Base-by-base conservation (phyloP, 2,329 filamentous ascomycete species). In the Chaetomium olivaceum region DNA sequence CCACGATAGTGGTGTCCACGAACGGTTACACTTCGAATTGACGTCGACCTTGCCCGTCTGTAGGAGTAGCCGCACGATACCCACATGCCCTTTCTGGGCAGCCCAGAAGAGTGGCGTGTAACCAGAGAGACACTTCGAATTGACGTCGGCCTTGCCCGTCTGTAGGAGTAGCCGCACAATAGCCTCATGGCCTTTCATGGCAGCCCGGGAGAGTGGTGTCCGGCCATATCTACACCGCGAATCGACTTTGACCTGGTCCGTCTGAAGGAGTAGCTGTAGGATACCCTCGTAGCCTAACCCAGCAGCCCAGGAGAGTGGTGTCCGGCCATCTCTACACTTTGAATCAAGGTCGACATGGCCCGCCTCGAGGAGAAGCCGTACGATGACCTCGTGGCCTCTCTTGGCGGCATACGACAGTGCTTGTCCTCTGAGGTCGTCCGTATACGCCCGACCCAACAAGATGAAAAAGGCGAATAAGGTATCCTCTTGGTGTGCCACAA, bases 261-360 rank as follows among this genome's bases (percentile, higher is more conserved):
- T 31, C 11, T 56, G 33, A 7, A 62, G 50, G 7, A 56, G 33
- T 27, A 52, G 46, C 29, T 21, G 19, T 14, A 62, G 33, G 16
- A 55, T 19, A 19, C 27, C 39, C 39, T 58, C 39, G 43, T 51
- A 14, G n/a, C 61, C 61, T 7, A 8, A 16, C 11, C 3, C 25
- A 21, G 29, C 52, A 12, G 25, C 57, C 21, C 21, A 56, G 4
- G 39, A 56, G 8, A 70, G 57, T 14, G 58, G 50, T 27, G 64
- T 67, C 54, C n/a, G 58, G 43, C 61, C 56, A 7, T 27, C 3
- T 11, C 7, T n/a, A 46, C n/a, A 16, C 39, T n/a, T 46, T 7
- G 16, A n/a, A 19, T 46, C 39, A 14, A 46, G 4, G 16, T 46
- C 4, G 7, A n/a, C 39, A 16, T 46, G 39, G 39, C 4, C 39